Evolutionary conservation across 2,329 filamentous ascomycete species (phyloP), one percentile per base, ranked within the genome.

Genomic region (Trichoderma guizhouense): DNA sequence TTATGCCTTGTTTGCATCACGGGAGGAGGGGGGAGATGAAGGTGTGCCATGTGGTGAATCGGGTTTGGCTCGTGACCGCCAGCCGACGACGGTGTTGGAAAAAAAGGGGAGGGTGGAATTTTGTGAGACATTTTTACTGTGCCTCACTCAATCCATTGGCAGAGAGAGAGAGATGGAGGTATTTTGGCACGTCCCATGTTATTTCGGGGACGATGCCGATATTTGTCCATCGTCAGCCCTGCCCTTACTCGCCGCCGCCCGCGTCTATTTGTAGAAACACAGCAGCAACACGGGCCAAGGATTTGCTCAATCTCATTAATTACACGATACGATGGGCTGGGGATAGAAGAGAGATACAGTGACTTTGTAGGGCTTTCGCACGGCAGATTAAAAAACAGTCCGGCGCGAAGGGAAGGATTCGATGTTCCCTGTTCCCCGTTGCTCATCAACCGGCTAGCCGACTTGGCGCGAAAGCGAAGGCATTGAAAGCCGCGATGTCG

Each of bases 191-290:
- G 34, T 36, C 34, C 34, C 34, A 36, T 36, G 24, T 57, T 57
- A 28, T 57, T 57, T 57, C 26, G 51, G n/a, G 30, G 30, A 34
- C n/a, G 57, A 34, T 34, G 57, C 30, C 28, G 28, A 60, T n/a
- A 60, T 36, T 24, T 5, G 18, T 39, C n/a, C 28, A 32, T 36
- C 14, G 32, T 39, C 58, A 61, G 58, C 58, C 58, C 58, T 36
- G 58, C 24, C 34, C 34, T 34, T 21, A 7, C 12, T n/a, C 11
- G 58, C 34, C 36, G 15, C 36, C 36, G 36, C 36, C 36, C 36
- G 21, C 24, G 14, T 63, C 60, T 63, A 63, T 63, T 63, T 63
- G 60, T 63, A 63, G 60, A 63, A 62, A 62, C 58, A 36, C 28
- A n/a, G 53, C 53, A 34, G 21, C 57, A 32, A 32, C n/a, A 36